Evolutionary conservation across 2,329 filamentous ascomycete species (phyloP), one percentile per base, ranked within the genome.

Genomic region (Fusarium sp.): DNA sequence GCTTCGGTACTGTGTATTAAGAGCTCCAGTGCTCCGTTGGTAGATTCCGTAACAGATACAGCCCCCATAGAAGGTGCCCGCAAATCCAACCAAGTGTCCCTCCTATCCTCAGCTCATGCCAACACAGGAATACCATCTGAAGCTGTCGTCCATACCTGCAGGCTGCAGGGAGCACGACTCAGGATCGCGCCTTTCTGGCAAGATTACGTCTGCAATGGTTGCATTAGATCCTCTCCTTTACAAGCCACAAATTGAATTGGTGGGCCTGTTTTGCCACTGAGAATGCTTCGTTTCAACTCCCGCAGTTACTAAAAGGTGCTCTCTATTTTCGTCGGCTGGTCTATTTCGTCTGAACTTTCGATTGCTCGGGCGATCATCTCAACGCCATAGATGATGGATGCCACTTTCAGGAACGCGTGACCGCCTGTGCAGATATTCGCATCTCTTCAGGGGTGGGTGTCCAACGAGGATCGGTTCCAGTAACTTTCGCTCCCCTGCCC

Each of bases 101-200:
- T 21, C 18, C 14, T 29, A 27, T 21, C 35, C 13, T 14, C 14
- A 25, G 25, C 29, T 11, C 10, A 7, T 17, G 13, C 6, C 8
- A 35, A 9, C 15, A n/a, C 15, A 33, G 31, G 33, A 35, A 13
- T 9, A 35, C 18, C 18, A 14, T 36, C 33, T 37, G 14, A 23
- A 39, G 46, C 23, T 51, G 18, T 57, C 35, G 36, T 25, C n/a
- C 18, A 18, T 48, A 36, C 41, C 35, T 49, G 39, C 43, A 59
- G 48, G 58, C 41, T 53, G 45, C 66, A 70, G 58, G 69, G 58
- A 57, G 58, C 68, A 71, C 70, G 70, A 73, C 70, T 72, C 70
- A 70, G 68, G 60, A 41, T 58, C 48, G 36, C 49, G 50, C 61
- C 39, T 46, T 55, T 46, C 47, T 63, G 42, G 54, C 59, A 70